Conservation (phyloP, 768 basidiomycete genomes). For the Amanita brunnescens region DNA sequence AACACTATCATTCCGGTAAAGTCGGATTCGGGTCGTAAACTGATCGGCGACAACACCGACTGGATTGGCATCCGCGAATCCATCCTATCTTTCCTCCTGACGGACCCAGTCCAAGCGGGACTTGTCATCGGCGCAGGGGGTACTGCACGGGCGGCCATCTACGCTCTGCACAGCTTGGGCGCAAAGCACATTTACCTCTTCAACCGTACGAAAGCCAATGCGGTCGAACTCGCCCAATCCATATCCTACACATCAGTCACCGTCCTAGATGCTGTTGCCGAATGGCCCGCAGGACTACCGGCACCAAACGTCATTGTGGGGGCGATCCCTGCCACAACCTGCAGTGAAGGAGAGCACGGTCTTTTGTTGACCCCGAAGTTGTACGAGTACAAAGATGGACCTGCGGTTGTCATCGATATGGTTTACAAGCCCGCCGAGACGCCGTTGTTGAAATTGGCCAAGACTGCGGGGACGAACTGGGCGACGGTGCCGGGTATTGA, state of each 20-base stretch:
- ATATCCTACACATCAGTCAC: constrained; percentile 62
- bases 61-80: constrained; percentile 79
- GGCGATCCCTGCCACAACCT: constrained; percentile 70
- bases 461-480: constrained; percentile 48
- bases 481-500: constrained; percentile 68
- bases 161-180: constrained; percentile 68
- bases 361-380: constrained; percentile 49
- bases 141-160: constrained; percentile 90
- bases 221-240: constrained; percentile 51
- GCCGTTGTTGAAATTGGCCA: constrained; percentile 65
- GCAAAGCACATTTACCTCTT: constrained; percentile 70
- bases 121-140: constrained; percentile 95
- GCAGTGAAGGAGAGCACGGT: constrained; percentile 17
- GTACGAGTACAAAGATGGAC: constrained; percentile 41
- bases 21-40: constrained; percentile 31
- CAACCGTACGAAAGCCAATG: constrained; percentile 78
- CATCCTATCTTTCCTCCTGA: constrained; percentile 34
- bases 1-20: constrained; percentile 75
- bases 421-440: constrained; percentile 89
- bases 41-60: constrained; percentile 93
- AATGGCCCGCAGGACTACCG: constrained; percentile 34
- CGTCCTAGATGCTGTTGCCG: constrained; percentile 48
- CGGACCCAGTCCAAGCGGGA: constrained; percentile 36
- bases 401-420: constrained; percentile 82
- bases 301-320: constrained; percentile 75